Evolutionary conservation across 768 basidiomycete genomes (phyloP).

Genomic region (Cubamyces lactineus): DNA sequence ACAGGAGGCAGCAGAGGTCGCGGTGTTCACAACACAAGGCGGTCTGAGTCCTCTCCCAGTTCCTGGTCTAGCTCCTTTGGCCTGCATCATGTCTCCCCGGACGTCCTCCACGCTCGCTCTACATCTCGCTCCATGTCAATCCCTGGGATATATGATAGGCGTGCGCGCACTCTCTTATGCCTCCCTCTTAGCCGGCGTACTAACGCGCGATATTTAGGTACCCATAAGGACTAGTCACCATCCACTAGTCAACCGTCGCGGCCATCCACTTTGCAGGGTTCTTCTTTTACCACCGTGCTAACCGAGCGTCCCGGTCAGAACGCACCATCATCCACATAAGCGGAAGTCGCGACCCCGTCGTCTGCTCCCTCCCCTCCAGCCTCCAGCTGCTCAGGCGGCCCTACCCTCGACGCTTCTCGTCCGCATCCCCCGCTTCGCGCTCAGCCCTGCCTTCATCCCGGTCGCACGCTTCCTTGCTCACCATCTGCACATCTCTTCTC

Average conservation of each 20-base stretch:
- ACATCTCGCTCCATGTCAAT: background rate
- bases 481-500: background rate
- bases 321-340: constrained; percentile 6
- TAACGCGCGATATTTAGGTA: background rate
- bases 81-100: background rate
- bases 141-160: background rate
- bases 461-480: background rate
- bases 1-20: background rate
- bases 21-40: constrained; percentile 15
- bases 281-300: constrained; percentile 1
- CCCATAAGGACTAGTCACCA: too few species aligned
- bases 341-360: constrained; percentile 9
- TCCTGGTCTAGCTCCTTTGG: background rate
- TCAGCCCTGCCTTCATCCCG: too few species aligned
- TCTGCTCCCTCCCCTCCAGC: background rate
- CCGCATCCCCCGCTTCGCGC: constrained; percentile 8
- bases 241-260: background rate
- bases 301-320: constrained; percentile 13
- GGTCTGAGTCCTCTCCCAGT: background rate
- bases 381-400: background rate
- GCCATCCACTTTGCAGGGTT: background rate
- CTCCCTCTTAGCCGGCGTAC: background rate
- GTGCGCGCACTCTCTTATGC: background rate
- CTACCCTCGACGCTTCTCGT: background rate
- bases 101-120: background rate